A percentile compares a stretch with the other conserved stretches of the same genome.
These are phyloP conservation scores for Penium margaritaceum DNA, from an alignment of 139 green algal genomes.

Conservation along the genomic window DNA sequence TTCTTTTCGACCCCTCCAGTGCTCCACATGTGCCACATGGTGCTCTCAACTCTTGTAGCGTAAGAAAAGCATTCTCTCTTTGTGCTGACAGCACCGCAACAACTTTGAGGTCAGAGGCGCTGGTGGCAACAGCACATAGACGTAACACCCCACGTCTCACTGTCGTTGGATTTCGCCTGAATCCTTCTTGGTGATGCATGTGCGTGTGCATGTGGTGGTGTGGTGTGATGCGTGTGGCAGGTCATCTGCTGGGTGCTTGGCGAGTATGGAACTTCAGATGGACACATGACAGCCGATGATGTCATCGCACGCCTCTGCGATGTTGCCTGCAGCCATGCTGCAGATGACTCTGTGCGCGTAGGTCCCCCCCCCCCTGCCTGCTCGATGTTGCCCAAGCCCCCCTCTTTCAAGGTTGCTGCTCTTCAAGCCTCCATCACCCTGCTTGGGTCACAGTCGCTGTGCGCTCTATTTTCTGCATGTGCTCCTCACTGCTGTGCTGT, in stretches of 20 bases:
- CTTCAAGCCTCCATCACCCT: not conserved
- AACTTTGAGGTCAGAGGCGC: not conserved
- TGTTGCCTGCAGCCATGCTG: constrained; percentile 40
- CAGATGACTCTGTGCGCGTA: constrained; percentile 37
- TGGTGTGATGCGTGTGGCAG: constrained; percentile 45
- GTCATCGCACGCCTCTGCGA: constrained; percentile 49
- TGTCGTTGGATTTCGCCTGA: not conserved
- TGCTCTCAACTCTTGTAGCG: too few species aligned
- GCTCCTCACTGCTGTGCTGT: too few species aligned
- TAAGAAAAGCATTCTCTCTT: not conserved
- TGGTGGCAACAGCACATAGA: not conserved
- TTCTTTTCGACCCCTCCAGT: too few species aligned
- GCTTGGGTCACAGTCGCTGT: not conserved
- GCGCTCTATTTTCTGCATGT: not conserved
- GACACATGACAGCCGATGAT: constrained; percentile 47
- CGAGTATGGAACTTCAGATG: constrained; percentile 67
- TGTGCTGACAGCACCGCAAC: not conserved
- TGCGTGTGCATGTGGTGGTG: not conserved
- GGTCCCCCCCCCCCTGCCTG: not conserved
- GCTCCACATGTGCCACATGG: too few species aligned
- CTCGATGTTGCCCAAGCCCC: too few species aligned
- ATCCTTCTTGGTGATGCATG: not conserved
- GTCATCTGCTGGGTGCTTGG: constrained; percentile 83
- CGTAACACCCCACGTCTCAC: not conserved
- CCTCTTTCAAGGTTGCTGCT: too few species aligned